phyloP scores from a whole-genome alignment of 805 yeast species.

The Danielozyma ontarioensis region DNA sequence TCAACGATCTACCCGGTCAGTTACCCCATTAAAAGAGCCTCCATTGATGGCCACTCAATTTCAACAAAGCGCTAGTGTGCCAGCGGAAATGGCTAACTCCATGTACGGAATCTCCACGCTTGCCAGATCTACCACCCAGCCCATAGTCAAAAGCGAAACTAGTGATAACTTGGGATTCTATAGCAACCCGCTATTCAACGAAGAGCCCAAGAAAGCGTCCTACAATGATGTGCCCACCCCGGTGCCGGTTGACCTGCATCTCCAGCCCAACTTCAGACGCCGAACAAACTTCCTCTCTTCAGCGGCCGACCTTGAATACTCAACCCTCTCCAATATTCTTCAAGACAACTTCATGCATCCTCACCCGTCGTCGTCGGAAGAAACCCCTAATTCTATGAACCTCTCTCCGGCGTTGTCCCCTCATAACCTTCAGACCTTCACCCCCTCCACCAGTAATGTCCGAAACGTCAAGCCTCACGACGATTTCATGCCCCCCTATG shows the following conservation, averaged over 20 bases:
- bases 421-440: constrained; percentile 12
- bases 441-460: no score
- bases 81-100: neutral
- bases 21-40: constrained; percentile 3
- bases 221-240: neutral
- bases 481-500: no score
- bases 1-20: constrained; percentile 1
- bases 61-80: constrained; percentile 8
- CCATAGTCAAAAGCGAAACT: neutral
- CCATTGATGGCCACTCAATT: constrained; percentile 7
- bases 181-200: neutral
- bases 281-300: constrained; percentile 52
- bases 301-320: constrained; percentile 71
- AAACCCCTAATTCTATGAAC: constrained; percentile 31
- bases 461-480: no score
- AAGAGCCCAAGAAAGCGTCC: neutral
- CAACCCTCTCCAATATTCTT: constrained; percentile 61
- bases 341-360: constrained; percentile 38
- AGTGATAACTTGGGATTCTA: neutral
- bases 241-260: no score
- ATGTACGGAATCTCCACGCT: neutral
- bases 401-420: constrained; percentile 36
- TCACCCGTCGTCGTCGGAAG: constrained; percentile 28
- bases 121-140: neutral
- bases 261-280: neutral